These are phyloP conservation scores for Paradendryphiella salina DNA, from an alignment of 2,329 filamentous ascomycete species.

Conservation along the genomic window DNA sequence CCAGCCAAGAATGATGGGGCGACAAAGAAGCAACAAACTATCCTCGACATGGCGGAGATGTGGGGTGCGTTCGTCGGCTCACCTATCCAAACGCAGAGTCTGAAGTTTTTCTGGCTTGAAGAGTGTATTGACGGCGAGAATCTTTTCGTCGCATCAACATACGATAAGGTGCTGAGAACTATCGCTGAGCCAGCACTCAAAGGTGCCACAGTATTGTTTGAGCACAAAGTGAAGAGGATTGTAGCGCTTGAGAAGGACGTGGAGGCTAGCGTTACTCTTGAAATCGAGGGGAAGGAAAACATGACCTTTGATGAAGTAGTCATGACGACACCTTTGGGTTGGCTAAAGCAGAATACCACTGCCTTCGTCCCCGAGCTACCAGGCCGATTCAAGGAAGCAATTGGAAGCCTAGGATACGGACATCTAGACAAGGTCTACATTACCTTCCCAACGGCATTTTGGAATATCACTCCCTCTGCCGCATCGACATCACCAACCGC, in stretches of 20 bases:
- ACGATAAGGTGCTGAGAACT: conserved; percentile 61
- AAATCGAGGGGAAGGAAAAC: conserved; percentile 51
- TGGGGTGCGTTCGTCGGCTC: conserved; percentile 75
- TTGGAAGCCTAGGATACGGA: conserved; percentile 68
- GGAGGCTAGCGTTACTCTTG: conserved; percentile 43
- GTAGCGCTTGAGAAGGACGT: conserved; percentile 22
- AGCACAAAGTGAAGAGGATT: conserved; percentile 53
- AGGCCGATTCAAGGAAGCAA: conserved; percentile 60
- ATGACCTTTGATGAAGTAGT: conserved; percentile 69
- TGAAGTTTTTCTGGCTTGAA: conserved; percentile 78
- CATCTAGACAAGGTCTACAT: conserved; percentile 67
- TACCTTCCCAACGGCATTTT: conserved; percentile 76
- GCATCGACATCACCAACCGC: conserved; percentile 1
- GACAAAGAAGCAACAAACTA: conserved; percentile 53
- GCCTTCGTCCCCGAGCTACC: conserved; percentile 66
- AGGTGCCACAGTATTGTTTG: conserved; percentile 58
- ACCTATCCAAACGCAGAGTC: conserved; percentile 65
- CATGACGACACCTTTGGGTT: conserved; percentile 69
- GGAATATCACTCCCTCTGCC: conserved; percentile 52
- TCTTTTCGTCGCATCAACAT: conserved; percentile 64
- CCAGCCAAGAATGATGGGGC: conserved; percentile 44
- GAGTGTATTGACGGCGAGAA: conserved; percentile 75
- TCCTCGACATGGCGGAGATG: conserved; percentile 61
- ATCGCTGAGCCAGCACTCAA: conserved; percentile 62
- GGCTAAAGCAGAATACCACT: conserved; percentile 42